Base-by-base conservation (phyloP, 352 stramenopile species). In the Pythium sukuiense region DNA sequence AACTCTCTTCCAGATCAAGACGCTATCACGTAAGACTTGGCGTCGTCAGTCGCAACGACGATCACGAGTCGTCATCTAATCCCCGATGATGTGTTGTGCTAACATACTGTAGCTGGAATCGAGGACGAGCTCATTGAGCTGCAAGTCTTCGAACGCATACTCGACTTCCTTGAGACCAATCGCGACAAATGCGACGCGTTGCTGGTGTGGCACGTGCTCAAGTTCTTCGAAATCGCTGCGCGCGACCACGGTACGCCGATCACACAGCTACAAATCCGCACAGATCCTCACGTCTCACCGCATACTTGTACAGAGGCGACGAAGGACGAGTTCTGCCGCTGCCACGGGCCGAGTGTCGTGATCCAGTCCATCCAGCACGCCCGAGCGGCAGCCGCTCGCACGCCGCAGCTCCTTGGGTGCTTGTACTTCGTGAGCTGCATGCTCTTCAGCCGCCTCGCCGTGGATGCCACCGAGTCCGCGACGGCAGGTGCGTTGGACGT, bases 351-450 rank as follows among this genome's bases (percentile, higher is more conserved):
- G 3, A 45, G 55, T 13, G 61, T 73, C 14, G 50, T 78, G 50
- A 75, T 80, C n/a, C 67, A 78, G 30, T 54, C 65, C 24, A 46
- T 74, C 27, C 55, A 69, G 46, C 45, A 65, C 66, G 45, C 14
- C 8, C 46, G 53, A 6, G 41, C 39, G 2, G 43, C 45, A 16
- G 30, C 32, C 35, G 24, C 20, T n/a, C 43, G 27, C 39, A 49
- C 61, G 30, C 46, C 30, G 8, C 61, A 61, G 14, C 58, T 69
- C 0, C 63, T 58, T n/a, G 72, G 61, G 12, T 66, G 58, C 33
- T 63, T 88, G 20, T 71, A 76, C 35, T 86, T 80, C 49, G 69
- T 87, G 24, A 67, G 59, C n/a, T 88, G 77, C 50, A 77, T 88
- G 72, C 53, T 87, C 11, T 76, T 87, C 32, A 83, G 78, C 30